These are phyloP conservation scores for Cladophialophora chaetospira DNA, from an alignment of 2,329 filamentous ascomycete genomes.

Conservation along the genomic window DNA sequence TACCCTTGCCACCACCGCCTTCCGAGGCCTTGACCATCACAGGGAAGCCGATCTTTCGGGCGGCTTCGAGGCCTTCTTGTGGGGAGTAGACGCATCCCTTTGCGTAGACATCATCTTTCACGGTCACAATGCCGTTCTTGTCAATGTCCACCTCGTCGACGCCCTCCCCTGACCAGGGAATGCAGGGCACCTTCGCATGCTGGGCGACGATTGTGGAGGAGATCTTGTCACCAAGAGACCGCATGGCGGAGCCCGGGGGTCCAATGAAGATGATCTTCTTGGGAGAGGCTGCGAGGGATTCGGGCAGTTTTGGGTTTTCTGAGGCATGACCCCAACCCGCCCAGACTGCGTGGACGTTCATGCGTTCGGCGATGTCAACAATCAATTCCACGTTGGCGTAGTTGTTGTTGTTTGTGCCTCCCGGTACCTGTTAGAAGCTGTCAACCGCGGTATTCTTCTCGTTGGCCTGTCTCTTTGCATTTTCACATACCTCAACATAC, in stretches of 20 bases:
- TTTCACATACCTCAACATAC: constrained; percentile 76
- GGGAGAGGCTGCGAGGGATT: constrained; percentile 90
- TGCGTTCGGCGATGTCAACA: constrained; percentile 96
- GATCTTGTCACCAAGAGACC: constrained; percentile 98
- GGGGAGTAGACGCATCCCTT: constrained; percentile 89
- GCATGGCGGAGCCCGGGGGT: constrained; percentile 96
- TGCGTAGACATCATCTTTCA: constrained; percentile 79
- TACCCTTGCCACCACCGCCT: constrained; percentile 98
- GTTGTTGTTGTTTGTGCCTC: constrained; percentile 99
- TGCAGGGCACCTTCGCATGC: constrained; percentile 93
- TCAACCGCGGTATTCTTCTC: constrained; percentile 14
- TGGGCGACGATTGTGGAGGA: constrained; percentile 99
- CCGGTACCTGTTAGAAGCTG: constrained; percentile 66
- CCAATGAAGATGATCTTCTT: constrained; percentile 99
- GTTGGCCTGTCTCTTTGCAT: constrained; percentile 4
- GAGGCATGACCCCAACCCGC: constrained; percentile 99
- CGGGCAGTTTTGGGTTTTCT: constrained; percentile 96
- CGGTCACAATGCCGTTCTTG: constrained; percentile 83
- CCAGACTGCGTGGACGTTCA: constrained; percentile 98
- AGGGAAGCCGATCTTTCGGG: constrained; percentile 90
- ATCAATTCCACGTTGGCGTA: constrained; percentile 99
- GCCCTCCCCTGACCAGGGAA: constrained; percentile 98
- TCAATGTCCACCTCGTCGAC: constrained; percentile 80
- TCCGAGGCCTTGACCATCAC: constrained; percentile 99
- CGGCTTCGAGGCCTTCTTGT: constrained; percentile 84